Conservation (phyloP, 495 filamentous ascomycete genomes). For the Annulohypoxylon stygium region DNA sequence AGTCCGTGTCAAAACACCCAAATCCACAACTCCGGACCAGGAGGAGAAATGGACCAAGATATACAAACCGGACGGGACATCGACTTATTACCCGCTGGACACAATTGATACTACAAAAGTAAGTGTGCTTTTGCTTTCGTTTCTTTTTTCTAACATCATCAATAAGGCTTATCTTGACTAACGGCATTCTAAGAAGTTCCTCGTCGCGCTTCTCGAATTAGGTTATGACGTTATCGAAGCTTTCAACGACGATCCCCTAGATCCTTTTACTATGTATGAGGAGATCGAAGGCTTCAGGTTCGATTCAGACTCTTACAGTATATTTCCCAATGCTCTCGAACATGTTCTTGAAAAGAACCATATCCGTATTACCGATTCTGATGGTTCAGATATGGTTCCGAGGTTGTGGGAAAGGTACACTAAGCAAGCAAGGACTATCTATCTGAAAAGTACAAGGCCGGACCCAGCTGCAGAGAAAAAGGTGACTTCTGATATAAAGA, state of each 20-base stretch:
- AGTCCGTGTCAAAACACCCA: neutral
- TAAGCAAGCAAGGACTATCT: neutral
- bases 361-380: neutral
- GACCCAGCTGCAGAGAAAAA: neutral
- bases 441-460: neutral
- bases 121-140: neutral
- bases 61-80: neutral
- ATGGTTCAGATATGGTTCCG: neutral
- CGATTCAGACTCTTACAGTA: neutral
- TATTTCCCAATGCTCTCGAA: neutral
- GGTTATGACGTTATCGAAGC: neutral
- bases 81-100: neutral
- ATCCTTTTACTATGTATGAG: too few species aligned
- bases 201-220: neutral
- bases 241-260: neutral
- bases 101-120: neutral
- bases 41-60: neutral
- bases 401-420: neutral
- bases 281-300: too few species aligned
- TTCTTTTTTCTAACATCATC: neutral
- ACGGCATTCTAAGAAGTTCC: neutral
- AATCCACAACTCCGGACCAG: neutral
- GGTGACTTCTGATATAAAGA: too few species aligned
- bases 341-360: neutral
- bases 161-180: neutral